Evolutionary conservation across 495 filamentous ascomycete genomes (phyloP), one percentile per base, ranked within the genome.

Genomic region (Xylaria scruposa): DNA sequence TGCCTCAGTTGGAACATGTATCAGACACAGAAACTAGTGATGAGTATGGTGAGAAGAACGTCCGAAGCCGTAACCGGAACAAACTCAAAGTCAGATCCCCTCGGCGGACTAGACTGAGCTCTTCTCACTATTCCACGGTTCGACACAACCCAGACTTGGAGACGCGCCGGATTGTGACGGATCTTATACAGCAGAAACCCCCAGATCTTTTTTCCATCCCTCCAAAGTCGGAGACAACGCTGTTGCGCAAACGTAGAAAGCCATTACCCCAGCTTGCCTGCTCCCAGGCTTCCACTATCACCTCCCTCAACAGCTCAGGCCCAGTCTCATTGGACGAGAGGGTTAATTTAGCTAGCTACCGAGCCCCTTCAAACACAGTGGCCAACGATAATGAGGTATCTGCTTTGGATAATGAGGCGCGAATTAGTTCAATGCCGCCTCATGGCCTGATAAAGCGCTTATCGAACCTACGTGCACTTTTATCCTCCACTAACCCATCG

Each of bases 51-150:
- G 68, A 71, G 4, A 46, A 33, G 21, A 36, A 53, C 15, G 19
- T 31, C 24, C 67, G 46, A 74, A 66, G 31, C 29, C 68, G 66
- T 13, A 65, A 72, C 67, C 59, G 72, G 70, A 78, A 72, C 51
- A 79, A 67, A 56, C 31, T 79, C 59, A 79, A 73, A 67, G 71
- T 79, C 4, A 74, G 74, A 51, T 74, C 70, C 36, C 75, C 74
- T n/a, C 75, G 71, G 56, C 75, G 76, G 2, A 71, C 72, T 17
- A 63, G 53, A 59, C 6, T 63, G 33, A 73, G 63, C 40, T 69
- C 71, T 63, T 53, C 76, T 40, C 70, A 73, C 10, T 33, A 44
- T 19, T 72, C 61, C 47, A 76, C 73, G 5, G 63, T 77, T 49
- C 72, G 72, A 38, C 73, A 63, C 26, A 69, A 73, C 38, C 66